phyloP scores from a whole-genome alignment of 1,284 basidiomycete species.

The Marasmius fiardii region DNA sequence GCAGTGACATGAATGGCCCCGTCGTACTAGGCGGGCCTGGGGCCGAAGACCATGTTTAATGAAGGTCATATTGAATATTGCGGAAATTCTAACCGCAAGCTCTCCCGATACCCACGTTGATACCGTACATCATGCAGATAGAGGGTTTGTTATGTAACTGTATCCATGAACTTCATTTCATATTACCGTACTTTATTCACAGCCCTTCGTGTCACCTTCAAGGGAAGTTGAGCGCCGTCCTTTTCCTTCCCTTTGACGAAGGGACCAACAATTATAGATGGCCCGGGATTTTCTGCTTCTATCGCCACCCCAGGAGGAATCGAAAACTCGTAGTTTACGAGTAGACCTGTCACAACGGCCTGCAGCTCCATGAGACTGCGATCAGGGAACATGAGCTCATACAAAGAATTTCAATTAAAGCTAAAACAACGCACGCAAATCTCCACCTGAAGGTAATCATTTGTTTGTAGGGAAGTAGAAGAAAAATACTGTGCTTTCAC shows the following conservation, averaged over 20 bases:
- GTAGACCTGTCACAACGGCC: conserved; percentile 7
- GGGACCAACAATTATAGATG: not conserved
- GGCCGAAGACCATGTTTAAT: too few species aligned
- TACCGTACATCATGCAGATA: too few species aligned
- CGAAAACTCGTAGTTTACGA: conserved; percentile 10
- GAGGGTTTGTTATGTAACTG: too few species aligned
- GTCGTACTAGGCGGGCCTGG: too few species aligned
- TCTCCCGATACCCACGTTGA: too few species aligned
- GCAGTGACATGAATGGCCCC: too few species aligned
- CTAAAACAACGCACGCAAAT: conserved; percentile 6
- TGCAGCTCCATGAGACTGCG: conserved; percentile 12
- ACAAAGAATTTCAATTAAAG: too few species aligned
- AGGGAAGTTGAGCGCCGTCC: conserved; percentile 10
- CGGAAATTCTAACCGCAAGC: too few species aligned
- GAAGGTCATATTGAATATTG: too few species aligned
- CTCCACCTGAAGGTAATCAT: not conserved
- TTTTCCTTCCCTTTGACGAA: conserved; percentile 9
- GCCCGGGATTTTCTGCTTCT: not conserved
- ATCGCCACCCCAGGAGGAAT: conserved; percentile 4
- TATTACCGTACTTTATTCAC: too few species aligned
- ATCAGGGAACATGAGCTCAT: not conserved
- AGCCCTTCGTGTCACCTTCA: not conserved
- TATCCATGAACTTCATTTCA: too few species aligned
- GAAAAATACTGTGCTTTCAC: too few species aligned
- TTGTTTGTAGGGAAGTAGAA: not conserved